Percentiles rank a stretch among this genome's conserved stretches.
Evolutionary conservation across 2,329 filamentous ascomycete species (phyloP).

Genomic region (Trichoderma sp.): DNA sequence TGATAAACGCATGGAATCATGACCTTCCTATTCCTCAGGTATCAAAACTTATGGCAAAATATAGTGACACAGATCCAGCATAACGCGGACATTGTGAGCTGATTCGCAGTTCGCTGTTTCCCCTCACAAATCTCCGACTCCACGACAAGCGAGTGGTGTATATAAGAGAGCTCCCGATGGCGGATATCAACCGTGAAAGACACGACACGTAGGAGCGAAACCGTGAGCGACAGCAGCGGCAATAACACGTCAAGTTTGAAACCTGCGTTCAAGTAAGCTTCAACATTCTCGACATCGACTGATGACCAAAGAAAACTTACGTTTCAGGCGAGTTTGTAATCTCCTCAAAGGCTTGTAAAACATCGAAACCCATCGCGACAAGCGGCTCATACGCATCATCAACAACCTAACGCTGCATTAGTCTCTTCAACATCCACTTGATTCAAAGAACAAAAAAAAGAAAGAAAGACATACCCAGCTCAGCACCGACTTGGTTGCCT

Average conservation of each 20-base stretch:
- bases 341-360: conserved; percentile 80
- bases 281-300: too few relatives aligned
- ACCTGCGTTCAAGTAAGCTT: neutral
- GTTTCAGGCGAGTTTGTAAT: conserved; percentile 65
- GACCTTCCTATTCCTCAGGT: conserved; percentile 11
- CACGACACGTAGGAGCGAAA: neutral
- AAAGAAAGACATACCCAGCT: conserved; percentile 71
- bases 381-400: conserved; percentile 75
- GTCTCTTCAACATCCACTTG: neutral
- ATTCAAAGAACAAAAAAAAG: too few relatives aligned
- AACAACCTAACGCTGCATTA: conserved; percentile 53
- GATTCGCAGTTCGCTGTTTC: neutral
- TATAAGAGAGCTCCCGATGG: neutral
- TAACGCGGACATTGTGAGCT: neutral
- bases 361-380: conserved; percentile 76
- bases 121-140: neutral
- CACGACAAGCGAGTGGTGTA: neutral
- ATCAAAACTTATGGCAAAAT: neutral
- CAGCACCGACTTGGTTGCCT: conserved; percentile 70
- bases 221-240: neutral
- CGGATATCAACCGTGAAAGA: neutral
- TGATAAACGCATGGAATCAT: conserved; percentile 9
- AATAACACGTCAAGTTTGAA: conserved; percentile 16
- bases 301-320: conserved; percentile 40
- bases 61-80: neutral